These are phyloP conservation scores for Striga asiatica DNA, from an alignment of 257 asterid species.

Conservation along the genomic window DNA sequence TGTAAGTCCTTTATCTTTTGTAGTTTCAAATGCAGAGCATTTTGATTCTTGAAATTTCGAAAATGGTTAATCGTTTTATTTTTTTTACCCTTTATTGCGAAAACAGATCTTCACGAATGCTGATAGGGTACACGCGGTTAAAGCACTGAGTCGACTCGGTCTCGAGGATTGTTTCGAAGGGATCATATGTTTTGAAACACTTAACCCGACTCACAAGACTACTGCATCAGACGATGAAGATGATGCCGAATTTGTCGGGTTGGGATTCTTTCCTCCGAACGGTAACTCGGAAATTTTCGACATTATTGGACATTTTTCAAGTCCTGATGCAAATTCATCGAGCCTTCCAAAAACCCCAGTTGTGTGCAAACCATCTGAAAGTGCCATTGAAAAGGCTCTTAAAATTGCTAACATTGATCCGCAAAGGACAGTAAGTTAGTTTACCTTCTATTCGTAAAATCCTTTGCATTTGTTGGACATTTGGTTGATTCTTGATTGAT, in stretches of 20 bases:
- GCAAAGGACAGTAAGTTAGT: conserved; percentile 55
- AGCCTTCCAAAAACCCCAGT: conserved; percentile 76
- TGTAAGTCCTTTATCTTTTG: conserved; percentile 33
- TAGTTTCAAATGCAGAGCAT: neutral
- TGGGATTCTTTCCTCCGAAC: conserved; percentile 10
- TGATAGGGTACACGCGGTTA: conserved; percentile 66
- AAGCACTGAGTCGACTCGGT: conserved; percentile 59
- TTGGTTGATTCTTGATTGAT: no score
- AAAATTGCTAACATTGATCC: conserved; percentile 68
- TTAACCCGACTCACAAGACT: conserved; percentile 62
- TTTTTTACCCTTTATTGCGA: no score
- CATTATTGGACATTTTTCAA: conserved; percentile 62
- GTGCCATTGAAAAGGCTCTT: conserved; percentile 73
- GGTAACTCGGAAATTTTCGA: conserved; percentile 45
- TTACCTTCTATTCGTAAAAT: no score
- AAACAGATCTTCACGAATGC: conserved; percentile 89
- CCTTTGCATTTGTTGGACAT: neutral
- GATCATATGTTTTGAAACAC: conserved; percentile 87
- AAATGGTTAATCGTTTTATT: neutral
- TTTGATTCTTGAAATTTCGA: neutral
- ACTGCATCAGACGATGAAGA: conserved; percentile 76
- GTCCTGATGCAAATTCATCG: conserved; percentile 33
- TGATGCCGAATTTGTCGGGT: conserved; percentile 54
- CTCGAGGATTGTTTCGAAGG: conserved; percentile 91
- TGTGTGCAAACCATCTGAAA: conserved; percentile 80